phyloP scores from a whole-genome alignment of 164 flowering plant species.

The Santalum album region DNA sequence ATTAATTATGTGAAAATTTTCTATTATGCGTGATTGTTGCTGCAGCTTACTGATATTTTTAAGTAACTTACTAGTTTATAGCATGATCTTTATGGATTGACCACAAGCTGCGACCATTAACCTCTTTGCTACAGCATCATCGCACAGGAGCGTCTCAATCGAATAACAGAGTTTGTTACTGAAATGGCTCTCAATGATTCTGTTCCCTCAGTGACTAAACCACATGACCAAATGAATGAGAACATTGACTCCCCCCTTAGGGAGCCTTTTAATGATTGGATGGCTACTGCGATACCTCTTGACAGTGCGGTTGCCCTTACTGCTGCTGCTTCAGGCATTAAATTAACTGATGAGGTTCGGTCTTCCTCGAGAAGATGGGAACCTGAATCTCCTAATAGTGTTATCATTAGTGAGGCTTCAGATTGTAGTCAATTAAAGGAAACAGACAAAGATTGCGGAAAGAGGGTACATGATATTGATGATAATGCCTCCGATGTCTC shows the following conservation, averaged over 20 bases:
- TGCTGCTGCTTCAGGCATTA: slow-evolving; percentile 72
- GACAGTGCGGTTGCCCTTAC: slow-evolving; percentile 54
- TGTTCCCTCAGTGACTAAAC: slow-evolving; percentile 28
- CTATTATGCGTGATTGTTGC: neutral
- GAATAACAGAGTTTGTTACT: slow-evolving; percentile 71
- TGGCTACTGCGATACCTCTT: slow-evolving; percentile 70
- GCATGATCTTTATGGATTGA: neutral
- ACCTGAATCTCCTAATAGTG: slow-evolving; percentile 55
- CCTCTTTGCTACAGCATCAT: slow-evolving; percentile 61
- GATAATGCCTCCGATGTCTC: slow-evolving; percentile 41
- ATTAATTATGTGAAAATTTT: too few species aligned
- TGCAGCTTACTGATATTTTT: neutral
- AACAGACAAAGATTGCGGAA: slow-evolving; percentile 21
- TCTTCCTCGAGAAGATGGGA: slow-evolving; percentile 33
- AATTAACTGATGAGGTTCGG: slow-evolving; percentile 46
- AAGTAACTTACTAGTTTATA: neutral
- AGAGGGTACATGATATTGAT: slow-evolving; percentile 23
- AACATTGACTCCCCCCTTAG: slow-evolving; percentile 21
- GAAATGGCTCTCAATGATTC: slow-evolving; percentile 44
- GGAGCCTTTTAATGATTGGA: slow-evolving; percentile 44
- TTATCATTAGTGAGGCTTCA: slow-evolving; percentile 47
- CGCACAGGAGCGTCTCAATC: slow-evolving; percentile 83
- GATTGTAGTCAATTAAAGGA: slow-evolving; percentile 37
- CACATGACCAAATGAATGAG: slow-evolving; percentile 29
- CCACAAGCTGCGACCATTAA: neutral